phyloP scores from a whole-genome alignment of 495 filamentous ascomycete genomes.

The Aspergillus nanangensis region DNA sequence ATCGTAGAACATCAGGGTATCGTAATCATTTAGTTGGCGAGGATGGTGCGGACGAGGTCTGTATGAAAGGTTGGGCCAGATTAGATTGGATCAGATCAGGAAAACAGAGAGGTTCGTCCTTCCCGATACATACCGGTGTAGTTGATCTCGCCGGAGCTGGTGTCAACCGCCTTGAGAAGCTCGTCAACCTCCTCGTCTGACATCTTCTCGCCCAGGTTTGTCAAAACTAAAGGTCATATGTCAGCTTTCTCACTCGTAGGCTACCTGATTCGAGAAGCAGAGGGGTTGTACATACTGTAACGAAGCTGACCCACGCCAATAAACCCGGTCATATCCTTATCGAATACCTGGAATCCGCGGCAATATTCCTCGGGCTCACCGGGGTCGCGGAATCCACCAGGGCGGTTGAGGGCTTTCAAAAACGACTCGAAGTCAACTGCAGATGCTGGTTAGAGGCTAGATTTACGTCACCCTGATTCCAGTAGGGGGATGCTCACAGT shows the following conservation, averaged over 20 bases:
- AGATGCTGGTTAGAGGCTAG: not conserved
- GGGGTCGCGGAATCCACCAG: constrained; percentile 95
- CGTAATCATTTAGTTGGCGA: constrained; percentile 69
- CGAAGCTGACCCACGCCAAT: constrained; percentile 95
- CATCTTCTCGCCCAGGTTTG: constrained; percentile 98
- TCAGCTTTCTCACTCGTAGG: not conserved
- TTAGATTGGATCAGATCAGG: not conserved
- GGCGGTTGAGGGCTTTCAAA: constrained; percentile 90
- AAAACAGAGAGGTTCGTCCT: too few relatives aligned
- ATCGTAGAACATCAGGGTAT: constrained; percentile 15
- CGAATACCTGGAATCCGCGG: constrained; percentile 96
- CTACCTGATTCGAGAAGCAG: not conserved
- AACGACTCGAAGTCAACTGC: constrained; percentile 98
- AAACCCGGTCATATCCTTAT: constrained; percentile 97
- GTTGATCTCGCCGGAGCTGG: constrained; percentile 90
- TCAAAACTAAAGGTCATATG: constrained; percentile 60
- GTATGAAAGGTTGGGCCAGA: not conserved
- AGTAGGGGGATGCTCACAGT: constrained; percentile 63
- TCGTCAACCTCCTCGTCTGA: constrained; percentile 97
- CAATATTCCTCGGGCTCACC: constrained; percentile 97
- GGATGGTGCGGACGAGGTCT: constrained; percentile 92
- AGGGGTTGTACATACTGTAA: constrained; percentile 57
- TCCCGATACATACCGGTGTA: constrained; percentile 74
- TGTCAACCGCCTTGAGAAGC: constrained; percentile 94
- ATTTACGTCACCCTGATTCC: not conserved